Evolutionary conservation across 352 stramenopile genomes (phyloP).

Genomic region (Pythium brassicae): DNA sequence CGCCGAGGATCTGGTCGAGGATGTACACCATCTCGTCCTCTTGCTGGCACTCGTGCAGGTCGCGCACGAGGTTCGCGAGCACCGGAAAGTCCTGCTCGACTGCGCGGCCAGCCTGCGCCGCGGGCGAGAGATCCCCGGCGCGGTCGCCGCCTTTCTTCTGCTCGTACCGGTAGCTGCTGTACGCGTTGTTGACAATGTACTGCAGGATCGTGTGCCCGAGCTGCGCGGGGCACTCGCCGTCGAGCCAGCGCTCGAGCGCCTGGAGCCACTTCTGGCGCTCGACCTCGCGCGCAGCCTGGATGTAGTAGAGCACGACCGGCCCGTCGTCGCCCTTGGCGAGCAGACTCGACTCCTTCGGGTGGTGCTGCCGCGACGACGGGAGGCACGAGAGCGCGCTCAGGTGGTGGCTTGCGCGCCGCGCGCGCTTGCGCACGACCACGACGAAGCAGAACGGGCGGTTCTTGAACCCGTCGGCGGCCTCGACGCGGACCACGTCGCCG

Average conservation of each 20-base stretch:
- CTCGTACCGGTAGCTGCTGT: constrained; percentile 55
- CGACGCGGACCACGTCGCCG: constrained; percentile 55
- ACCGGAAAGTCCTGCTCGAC: constrained; percentile 73
- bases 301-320: constrained; percentile 59
- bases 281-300: constrained; percentile 53
- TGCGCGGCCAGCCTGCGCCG: constrained; percentile 40
- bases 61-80: constrained; percentile 68
- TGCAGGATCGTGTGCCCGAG: constrained; percentile 56
- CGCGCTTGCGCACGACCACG: constrained; percentile 50
- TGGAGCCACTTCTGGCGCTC: constrained; percentile 74
- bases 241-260: constrained; percentile 67
- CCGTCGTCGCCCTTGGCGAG: constrained; percentile 27
- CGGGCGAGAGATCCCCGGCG: constrained; percentile 29
- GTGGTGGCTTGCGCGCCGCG: constrained; percentile 27
- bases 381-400: constrained; percentile 32
- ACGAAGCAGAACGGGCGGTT: constrained; percentile 66
- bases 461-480: constrained; percentile 51
- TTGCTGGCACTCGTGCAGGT: constrained; percentile 68
- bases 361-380: constrained; percentile 15
- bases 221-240: constrained; percentile 47
- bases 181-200: constrained; percentile 77
- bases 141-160: constrained; percentile 40
- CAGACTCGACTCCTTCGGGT: constrained; percentile 60
- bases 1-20: constrained; percentile 72
- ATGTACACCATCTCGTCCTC: constrained; percentile 84